Evolutionary conservation across 257 asterid genomes (phyloP), one percentile per base, ranked within the genome.

Genomic region (Thymus mandschuricus): DNA sequence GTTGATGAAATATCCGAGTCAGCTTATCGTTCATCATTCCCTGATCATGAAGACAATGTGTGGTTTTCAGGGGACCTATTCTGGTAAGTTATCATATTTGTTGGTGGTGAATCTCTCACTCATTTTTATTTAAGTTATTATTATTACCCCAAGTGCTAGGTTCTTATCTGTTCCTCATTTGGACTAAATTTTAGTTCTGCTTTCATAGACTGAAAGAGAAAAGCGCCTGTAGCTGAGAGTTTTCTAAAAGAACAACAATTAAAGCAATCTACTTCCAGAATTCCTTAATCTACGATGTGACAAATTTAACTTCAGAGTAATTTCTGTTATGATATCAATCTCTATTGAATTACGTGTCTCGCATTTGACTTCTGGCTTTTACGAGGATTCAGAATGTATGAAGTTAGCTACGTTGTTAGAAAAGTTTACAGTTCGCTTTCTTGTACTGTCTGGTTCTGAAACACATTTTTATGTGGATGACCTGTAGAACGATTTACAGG

Each of bases 11-110:
- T 81, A 52, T 80, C 84, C 41, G 87, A 75, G 75, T 80, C 96
- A 75, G 69, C 87, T 71, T 84, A 86, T 82, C 81, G 51, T 70
- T 83, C 90, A 67, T 84, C 96, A 28, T 84, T 81, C 76, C 73
- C 75, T 33, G 89, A 84, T 40, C 71, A 74, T 33, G 89, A 84
- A 15, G 89, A 87, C 65, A 87, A 73, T 81, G 70, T 78, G 11
- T 81, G 83, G 91, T 71, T 60, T 73, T 48, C 80, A 44, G 87
- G 92, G 75, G 71, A 68, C 59, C 76, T 74, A 64, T 82, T 69
- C 89, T 83, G 98, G 98, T 92, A 80, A 52, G 55, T 62, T 60
- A 31, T 65, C 68, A 49, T 56, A 45, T 49, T 65, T 55, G 44
- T 58, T 71, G 35, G 57, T 69, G 50, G 66, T 41, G 57, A 49